phyloP scores from a whole-genome alignment of 345 rosid genomes.

The Sisymbrium irio region DNA sequence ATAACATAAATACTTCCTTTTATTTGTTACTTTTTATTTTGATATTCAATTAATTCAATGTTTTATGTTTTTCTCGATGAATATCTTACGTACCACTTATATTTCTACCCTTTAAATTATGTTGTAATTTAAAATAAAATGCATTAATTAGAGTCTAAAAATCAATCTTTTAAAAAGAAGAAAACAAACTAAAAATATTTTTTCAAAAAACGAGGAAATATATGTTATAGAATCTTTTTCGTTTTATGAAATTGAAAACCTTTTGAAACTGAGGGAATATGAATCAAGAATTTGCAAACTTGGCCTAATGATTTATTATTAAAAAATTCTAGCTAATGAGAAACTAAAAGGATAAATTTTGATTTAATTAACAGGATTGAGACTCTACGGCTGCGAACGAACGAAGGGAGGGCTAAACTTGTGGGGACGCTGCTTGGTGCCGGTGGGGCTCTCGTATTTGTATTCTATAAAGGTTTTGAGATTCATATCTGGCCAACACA shows the following conservation, averaged over 20 bases:
- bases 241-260: not conserved
- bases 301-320: not conserved
- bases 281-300: not conserved
- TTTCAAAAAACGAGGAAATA: not conserved
- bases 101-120: too few relatives aligned
- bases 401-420: constrained; percentile 49
- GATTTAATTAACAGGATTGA: constrained; percentile 39
- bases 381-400: constrained; percentile 27
- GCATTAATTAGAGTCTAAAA: too few relatives aligned
- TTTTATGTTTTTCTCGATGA: not conserved
- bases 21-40: too few relatives aligned
- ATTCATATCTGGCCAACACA: constrained; percentile 41
- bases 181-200: too few relatives aligned
- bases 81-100: not conserved
- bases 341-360: not conserved
- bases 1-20: too few relatives aligned
- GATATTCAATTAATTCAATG: too few relatives aligned
- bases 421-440: constrained; percentile 47
- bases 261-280: not conserved
- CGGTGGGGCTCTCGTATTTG: constrained; percentile 50
- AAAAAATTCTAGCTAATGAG: not conserved
- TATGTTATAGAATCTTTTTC: not conserved
- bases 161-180: too few relatives aligned
- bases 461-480: constrained; percentile 52
- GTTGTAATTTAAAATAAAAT: too few relatives aligned